Evolutionary conservation across 2,329 filamentous ascomycete species (phyloP).

Genomic region (Calonectria pseudoturangicola): DNA sequence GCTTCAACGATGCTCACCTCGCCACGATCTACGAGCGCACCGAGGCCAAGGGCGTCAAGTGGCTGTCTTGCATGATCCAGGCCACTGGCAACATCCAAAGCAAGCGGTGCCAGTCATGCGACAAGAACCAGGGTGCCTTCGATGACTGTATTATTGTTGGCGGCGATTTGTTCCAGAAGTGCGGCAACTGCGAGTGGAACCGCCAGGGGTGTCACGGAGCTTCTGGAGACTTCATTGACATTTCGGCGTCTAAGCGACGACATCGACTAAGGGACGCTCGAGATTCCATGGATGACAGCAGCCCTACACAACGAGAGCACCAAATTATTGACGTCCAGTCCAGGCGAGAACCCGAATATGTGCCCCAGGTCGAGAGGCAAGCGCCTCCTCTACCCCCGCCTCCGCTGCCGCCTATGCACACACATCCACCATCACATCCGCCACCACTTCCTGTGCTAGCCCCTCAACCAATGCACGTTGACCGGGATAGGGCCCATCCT

Average conservation of each 20-base stretch:
- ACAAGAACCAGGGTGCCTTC: conserved; percentile 66
- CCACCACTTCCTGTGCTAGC: conserved; percentile 25
- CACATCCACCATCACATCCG: background rate
- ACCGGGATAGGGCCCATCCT: conserved; percentile 47
- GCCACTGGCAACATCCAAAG: conserved; percentile 66
- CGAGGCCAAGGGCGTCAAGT: conserved; percentile 66
- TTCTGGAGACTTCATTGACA: conserved; percentile 51
- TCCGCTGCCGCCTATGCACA: background rate
- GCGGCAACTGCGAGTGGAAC: conserved; percentile 72
- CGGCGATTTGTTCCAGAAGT: conserved; percentile 65
- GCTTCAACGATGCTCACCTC: conserved; percentile 63
- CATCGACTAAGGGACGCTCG: conserved; percentile 41
- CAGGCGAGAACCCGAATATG: conserved; percentile 29
- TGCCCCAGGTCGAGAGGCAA: conserved; percentile 8
- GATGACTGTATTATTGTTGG: conserved; percentile 66
- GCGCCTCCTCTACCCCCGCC: background rate
- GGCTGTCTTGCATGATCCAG: conserved; percentile 70
- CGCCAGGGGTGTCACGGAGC: conserved; percentile 61
- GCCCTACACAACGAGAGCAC: conserved; percentile 35
- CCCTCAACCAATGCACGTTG: conserved; percentile 39
- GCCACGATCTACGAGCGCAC: conserved; percentile 64
- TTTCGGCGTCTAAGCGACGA: conserved; percentile 43
- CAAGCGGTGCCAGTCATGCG: conserved; percentile 64
- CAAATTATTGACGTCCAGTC: conserved; percentile 39
- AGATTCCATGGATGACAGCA: conserved; percentile 9